Base-by-base conservation (phyloP, 2,329 filamentous ascomycete genomes). In the Coleophoma cylindrospora region DNA sequence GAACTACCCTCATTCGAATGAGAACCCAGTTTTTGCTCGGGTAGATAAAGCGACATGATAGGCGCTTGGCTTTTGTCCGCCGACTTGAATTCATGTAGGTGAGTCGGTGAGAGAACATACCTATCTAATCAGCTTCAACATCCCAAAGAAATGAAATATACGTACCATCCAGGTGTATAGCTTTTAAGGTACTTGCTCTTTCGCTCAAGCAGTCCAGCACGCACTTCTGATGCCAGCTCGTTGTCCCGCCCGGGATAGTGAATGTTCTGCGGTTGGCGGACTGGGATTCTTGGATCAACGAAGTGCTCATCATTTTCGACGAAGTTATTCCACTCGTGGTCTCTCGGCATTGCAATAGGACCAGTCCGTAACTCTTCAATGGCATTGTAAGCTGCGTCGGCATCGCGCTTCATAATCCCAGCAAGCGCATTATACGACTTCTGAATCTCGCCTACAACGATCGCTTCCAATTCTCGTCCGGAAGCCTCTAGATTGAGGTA, bases 101-200 rank as follows among this genome's bases (percentile, higher is more conserved):
- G 94, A 50, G 94, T 97, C 14, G 94, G 89, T 60, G 94, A 96
- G 59, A 99, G 75, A 44, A 97, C 91, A 68, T 96, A 96, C 89
- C 89, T 94, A 59, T 9, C 33, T 7, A n/a, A 17, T 51, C 34
- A 51, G 36, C n/a, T 36, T n/a, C 17, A n/a, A 33, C 11, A 27
- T 14, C 22, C 12, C 33, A 34, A 38, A 43, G 22, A n/a, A 22
- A 36, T 34, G 17, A 38, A 15, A 15, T 41, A 37, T 21, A 73
- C 85, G 70, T 74, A 92, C 91, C 92, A 97, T 64, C 92, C 92
- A 43, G 57, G 57, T 22, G 57, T 61, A 45, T 61, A 61, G 32
- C 91, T 96, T 75, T 96, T 97, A 54, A 99, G 74, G 64, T 97
- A 99, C 66, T 97, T 99, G 79, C 91, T 96, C 83, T 97, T 97